Evolutionary conservation across 306 rosid genomes (phyloP), one percentile per base, ranked within the genome.

Genomic region (Albizia julibrissin): DNA sequence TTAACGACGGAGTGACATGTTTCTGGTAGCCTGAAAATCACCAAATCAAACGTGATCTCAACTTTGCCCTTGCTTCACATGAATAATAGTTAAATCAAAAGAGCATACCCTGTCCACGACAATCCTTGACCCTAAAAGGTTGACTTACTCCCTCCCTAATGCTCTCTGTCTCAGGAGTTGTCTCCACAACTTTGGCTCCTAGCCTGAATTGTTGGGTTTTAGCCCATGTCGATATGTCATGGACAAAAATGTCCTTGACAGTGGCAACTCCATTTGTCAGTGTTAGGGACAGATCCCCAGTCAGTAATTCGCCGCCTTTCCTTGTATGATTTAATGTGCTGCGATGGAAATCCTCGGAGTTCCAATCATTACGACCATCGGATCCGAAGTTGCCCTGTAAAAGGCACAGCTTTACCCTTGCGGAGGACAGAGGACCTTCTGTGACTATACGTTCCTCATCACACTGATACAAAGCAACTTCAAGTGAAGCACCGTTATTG

Each of bases 141-240:
- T 83, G 85, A n/a, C 88, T 91, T 72, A 19, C 85, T 1, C 86
- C 92, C 71, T 92, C 97, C 72, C 82, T 88, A 8, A 90, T 84
- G 19, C 40, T 58, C 3, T 19, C 72, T n/a, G 37, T 82, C 9
- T 1, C 46, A 19, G 47, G 37, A 42, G 10, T 61, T 6, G 74
- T 9, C 47, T 58, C 68, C 11, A 19, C 33, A 39, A 68, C 50
- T 75, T 14, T 75, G 74, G 80, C 87, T 76, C 90, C 97, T 50
- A 93, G 21, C 68, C 89, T 79, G 76, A 89, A 93, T 46, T 0
- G 77, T 22, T 67, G 2, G 54, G n/a, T 81, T 77, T 79, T 72
- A 1, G 69, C 74, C 79, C 87, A 65, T 42, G 74, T 26, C 0
- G 92, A 86, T 42, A 78, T 87, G 71, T 93, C 97, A 0, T 84